Evolutionary conservation across 2,329 filamentous ascomycete genomes (phyloP), one percentile per base, ranked within the genome.

Genomic region (Alternaria arborescens): DNA sequence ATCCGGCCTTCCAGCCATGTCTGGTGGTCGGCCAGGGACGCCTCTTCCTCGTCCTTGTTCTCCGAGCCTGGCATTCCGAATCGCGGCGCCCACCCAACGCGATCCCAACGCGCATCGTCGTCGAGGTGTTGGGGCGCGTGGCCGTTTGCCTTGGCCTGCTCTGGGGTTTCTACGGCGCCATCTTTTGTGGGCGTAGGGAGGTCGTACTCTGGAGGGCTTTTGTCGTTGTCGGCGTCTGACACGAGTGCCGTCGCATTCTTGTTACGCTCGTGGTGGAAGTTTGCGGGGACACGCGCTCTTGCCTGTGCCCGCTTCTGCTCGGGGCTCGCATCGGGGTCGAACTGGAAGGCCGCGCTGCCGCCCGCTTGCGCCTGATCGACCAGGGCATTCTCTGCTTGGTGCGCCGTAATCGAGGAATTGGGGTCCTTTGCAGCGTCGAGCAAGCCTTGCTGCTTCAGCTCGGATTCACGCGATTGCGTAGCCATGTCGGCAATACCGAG

Each of bases 221-320:
- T 57, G 24, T 58, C 52, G 61, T 58, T 51, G 61, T 72, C 86
- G 60, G 90, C 86, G 78, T 98, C 94, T 43, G 93, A 94, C 44
- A 88, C 89, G 50, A 97, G 84, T 24, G 89, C 89, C 43, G 90
- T 82, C 24, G 86, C 89, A 73, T 90, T 88, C 57, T 85, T 84
- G 73, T 86, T 86, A 62, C 84, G 82, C 61, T 86, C 80, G 67
- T 84, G 86, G 71, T 88, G 87, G 61, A 92, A 86, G 48, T 85
- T 85, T n/a, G 86, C 80, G 34, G 89, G 89, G 12, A 91, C 75
- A 52, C 83, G 84, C 75, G 89, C 87, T 84, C 86, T 84, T 22
- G 91, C 89, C 76, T 94, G 91, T 32, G 90, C 90, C 62, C 87
- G 89, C 83, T 99, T 99, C 79, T 97, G 86, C 77, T 93, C 92